Conservation (phyloP, 2,329 filamentous ascomycete genomes). For the Talaromyces sp. region DNA sequence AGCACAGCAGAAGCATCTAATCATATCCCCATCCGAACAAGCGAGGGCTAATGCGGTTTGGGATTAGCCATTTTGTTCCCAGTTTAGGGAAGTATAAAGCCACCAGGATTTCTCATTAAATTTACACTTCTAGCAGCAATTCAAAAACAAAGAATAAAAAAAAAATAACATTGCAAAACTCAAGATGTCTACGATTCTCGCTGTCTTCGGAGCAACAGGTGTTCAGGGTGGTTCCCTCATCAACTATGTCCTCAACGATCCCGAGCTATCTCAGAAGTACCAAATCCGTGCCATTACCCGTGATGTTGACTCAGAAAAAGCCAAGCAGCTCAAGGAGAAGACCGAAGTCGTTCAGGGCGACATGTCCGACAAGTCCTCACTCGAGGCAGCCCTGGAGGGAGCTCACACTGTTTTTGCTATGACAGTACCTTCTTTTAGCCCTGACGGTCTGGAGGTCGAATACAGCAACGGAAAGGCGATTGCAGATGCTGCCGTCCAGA, state of each 20-base stretch:
- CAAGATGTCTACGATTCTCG: conserved; percentile 25
- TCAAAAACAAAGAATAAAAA: too few species aligned
- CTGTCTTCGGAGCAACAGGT: conserved; percentile 56
- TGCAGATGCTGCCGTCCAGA: conserved; percentile 23
- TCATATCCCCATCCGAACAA: too few species aligned
- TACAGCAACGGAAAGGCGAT: conserved; percentile 20
- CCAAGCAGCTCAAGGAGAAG: conserved; percentile 35
- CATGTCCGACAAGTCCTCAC: conserved; percentile 40
- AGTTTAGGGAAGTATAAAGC: too few species aligned
- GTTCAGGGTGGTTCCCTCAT: conserved; percentile 56
- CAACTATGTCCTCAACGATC: conserved; percentile 35
- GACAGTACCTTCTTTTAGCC: conserved; percentile 32
- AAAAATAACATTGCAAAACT: too few species aligned
- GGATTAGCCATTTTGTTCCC: too few species aligned
- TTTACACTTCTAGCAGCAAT: too few species aligned
- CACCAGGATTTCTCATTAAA: too few species aligned
- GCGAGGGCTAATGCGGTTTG: too few species aligned
- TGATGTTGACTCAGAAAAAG: conserved; percentile 22
- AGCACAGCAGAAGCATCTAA: too few species aligned
- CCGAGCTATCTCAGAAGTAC: conserved; percentile 44
- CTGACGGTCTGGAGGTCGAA: conserved; percentile 20
- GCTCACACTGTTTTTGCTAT: conserved; percentile 47
- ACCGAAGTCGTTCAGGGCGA: conserved; percentile 51
- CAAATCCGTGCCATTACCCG: conserved; percentile 53
- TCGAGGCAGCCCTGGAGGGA: conserved; percentile 42